Evolutionary conservation across 129 eudicot species (phyloP), one percentile per base, ranked within the genome.

Genomic region (Flaveria ramosissima): DNA sequence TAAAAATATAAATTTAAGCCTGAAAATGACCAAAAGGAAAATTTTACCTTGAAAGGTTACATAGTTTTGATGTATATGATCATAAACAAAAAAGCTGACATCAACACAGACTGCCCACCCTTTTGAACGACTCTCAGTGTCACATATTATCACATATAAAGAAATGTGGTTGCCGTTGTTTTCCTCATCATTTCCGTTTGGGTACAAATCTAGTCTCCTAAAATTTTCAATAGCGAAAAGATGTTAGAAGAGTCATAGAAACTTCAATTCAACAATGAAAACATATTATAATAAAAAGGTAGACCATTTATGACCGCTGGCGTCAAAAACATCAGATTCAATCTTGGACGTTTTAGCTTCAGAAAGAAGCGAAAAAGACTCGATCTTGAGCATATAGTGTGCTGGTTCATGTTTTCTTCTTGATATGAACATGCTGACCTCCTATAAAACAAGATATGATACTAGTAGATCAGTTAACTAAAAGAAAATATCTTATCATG

Each of bases 341-440:
- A 64, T 64, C 24, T 19, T 76, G 10, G 1, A 19, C 0, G 73
- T 65, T 32, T 16, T 2, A 65, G 51, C 73, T 76, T 77, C 72
- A 27, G 21, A 41, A 55, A 83, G 72, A 26, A 73, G 24, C 14
- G 86, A 83, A 64, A 68, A 83, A 0, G 70, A 39, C 68, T 83
- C 83, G 0, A 83, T 68, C 63, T 50, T 77, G 42, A 77, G 39
- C 71, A 63, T 39, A 57, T 76, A 82, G 73, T 82, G 78, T 3
- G 64, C 45, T 6, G 82, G 86, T 14, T 55, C 61, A 21, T 41
- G 19, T 3, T 68, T 63, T 74, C 80, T 74, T 24, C 55, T 64
- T 3, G 74, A 63, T 64, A 68, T 65, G 36, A 65, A 39, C 67
- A 72, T 57, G 21, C 21, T 5, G 47, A 9, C 47, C 47, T 78